Evolutionary conservation across 2,329 filamentous ascomycete species (phyloP).

Genomic region (Fusarium dimerum): DNA sequence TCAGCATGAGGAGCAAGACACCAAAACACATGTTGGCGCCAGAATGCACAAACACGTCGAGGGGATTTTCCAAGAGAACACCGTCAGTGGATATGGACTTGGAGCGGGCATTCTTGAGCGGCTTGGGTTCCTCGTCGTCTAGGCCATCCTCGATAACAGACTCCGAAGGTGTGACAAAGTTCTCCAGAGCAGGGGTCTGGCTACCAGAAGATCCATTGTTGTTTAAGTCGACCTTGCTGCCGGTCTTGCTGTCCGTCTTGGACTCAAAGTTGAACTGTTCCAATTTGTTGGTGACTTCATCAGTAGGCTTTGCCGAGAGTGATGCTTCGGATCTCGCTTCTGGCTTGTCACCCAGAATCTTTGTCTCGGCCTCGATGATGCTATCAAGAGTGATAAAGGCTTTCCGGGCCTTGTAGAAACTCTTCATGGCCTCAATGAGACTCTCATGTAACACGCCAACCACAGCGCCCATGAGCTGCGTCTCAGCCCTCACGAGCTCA

Average conservation of each 20-base stretch:
- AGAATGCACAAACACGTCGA: slow-evolving; percentile 87
- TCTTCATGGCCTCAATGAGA: slow-evolving; percentile 84
- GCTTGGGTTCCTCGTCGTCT: slow-evolving; percentile 19
- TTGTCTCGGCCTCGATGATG: slow-evolving; percentile 74
- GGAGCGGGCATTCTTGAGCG: slow-evolving; percentile 25
- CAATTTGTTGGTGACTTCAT: slow-evolving; percentile 35
- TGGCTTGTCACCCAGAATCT: slow-evolving; percentile 32
- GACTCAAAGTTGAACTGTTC: slow-evolving; percentile 32
- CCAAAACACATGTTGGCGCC: slow-evolving; percentile 90
- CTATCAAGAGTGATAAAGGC: slow-evolving; percentile 81
- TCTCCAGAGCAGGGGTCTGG: slow-evolving; percentile 40
- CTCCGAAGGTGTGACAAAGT: slow-evolving; percentile 20
- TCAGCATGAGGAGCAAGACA: slow-evolving; percentile 81
- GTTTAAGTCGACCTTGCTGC: slow-evolving; percentile 9
- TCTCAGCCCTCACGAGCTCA: slow-evolving; percentile 78
- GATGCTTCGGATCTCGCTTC: slow-evolving; percentile 5
- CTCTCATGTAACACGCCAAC: slow-evolving; percentile 90
- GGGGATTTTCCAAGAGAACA: slow-evolving; percentile 68
- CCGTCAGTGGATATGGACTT: slow-evolving; percentile 55
- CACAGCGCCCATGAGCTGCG: slow-evolving; percentile 86
- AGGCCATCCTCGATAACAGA: slow-evolving; percentile 16
- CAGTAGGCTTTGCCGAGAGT: slow-evolving; percentile 7
- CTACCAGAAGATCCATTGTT: slow-evolving; percentile 44
- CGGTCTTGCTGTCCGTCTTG: slow-evolving; percentile 16
- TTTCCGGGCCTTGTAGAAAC: slow-evolving; percentile 90